phyloP scores from a whole-genome alignment of 2,329 filamentous ascomycete genomes.

The Lasiodiplodia sp. region DNA sequence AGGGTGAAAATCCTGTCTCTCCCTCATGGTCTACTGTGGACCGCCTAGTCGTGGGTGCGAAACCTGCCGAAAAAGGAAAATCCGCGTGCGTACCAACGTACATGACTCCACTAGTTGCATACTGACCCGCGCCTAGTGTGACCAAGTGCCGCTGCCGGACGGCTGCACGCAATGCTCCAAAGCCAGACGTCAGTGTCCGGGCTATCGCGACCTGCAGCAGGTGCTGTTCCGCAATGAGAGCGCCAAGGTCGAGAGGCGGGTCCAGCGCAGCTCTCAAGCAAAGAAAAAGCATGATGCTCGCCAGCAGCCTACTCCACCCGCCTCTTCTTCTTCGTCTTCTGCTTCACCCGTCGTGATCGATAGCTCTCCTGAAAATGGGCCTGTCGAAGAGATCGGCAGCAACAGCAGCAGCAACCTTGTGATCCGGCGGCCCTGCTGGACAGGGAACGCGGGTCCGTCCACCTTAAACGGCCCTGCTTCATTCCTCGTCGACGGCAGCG shows the following conservation, averaged over 20 bases:
- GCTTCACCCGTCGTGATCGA: not conserved
- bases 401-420: not conserved
- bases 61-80: conserved; percentile 42
- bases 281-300: conserved; percentile 32
- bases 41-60: conserved; percentile 43
- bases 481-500: not conserved
- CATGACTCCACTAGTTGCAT: not conserved
- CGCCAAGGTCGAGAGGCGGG: conserved; percentile 31
- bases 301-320: not conserved
- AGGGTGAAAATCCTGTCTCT: too few relatives aligned
- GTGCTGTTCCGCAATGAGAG: conserved; percentile 45
- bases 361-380: not conserved
- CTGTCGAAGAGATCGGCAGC: not conserved
- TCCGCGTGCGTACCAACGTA: conserved; percentile 37
- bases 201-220: conserved; percentile 41
- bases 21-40: conserved; percentile 32
- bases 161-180: conserved; percentile 43
- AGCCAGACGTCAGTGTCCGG: conserved; percentile 39
- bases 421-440: not conserved
- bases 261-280: not conserved
- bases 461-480: conserved; percentile 34
- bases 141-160: conserved; percentile 41
- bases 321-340: not conserved
- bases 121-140: conserved; percentile 36
- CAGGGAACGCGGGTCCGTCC: conserved; percentile 33